Base-by-base conservation (phyloP, 257 asterid genomes). In the Parsonsia alboflavescens region DNA sequence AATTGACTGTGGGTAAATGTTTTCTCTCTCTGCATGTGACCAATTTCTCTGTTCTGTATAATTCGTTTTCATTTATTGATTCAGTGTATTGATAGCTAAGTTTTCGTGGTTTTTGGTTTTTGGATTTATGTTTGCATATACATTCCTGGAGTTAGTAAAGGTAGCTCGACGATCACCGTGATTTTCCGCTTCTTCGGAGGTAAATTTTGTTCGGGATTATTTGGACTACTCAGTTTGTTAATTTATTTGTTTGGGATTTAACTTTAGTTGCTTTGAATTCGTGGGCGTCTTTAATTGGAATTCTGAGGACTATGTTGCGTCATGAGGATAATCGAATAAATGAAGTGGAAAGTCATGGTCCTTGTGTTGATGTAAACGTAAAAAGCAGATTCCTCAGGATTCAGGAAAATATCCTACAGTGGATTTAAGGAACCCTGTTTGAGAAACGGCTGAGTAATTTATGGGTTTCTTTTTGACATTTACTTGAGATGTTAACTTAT, bases 1-100 rank as follows among this genome's bases (percentile, higher is more conserved):
- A 30, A 5, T 65, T 65, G 11, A 19, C 45, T 39, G 28, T 52
- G 0, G 70, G 50, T 65, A 65, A 65, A 65, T 17, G 48, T 65
- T 19, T 65, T 11, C 19, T 39, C 6, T n/a, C 50, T 65, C 12
- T 65, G 70, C 70, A 65, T 65, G 70, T 65, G 30, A 39, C 70
- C 26, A 65, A n/a, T 39, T 65, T 39, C 17, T 39, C 7, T 39
- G 17, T 65, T 65, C 44, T 63, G 15, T 63, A 2, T 4, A 39
- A 19, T 39, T 10, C 15, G n/a, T 64, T 65, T 65, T 39, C 28
- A 19, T 12, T 65, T 64, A 10, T 36, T 39, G 50, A 39, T 63
- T 65, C 30, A 19, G 28, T 65, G 30, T 65, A 9, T 36, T 19
- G 42, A 2, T 19, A 28, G 28, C 41, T 36, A 2, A 7, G 17